Base-by-base conservation (phyloP, 2,329 filamentous ascomycete species). In the Penicillium sp. region DNA sequence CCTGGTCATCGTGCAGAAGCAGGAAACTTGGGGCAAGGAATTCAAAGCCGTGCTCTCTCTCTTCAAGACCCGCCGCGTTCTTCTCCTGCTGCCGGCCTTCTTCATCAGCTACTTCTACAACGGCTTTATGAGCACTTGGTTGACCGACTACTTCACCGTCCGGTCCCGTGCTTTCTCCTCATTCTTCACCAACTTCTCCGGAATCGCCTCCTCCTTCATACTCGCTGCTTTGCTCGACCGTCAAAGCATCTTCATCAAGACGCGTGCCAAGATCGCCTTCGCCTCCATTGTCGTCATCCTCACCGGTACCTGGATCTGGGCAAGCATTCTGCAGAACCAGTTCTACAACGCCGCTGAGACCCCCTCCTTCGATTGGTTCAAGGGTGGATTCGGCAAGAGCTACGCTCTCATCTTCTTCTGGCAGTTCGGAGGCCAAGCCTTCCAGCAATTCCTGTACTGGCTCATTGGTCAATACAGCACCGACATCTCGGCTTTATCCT, bases 71-170 rank as follows among this genome's bases (percentile, higher is more conserved):
- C 59, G 62, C 24, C 62, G 62, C 1, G 59, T 65, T 4, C 52
- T 65, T 10, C 53, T 65, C 2, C 58, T 68, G 1, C 53, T 68
- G 4, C 66, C 66, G 0, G 52, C 65, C 2, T 67, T 68, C 55
- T 68, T 68, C 58, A 67, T 67, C 59, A 68, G 66, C 43, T 67
- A 67, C 52, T 68, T 68, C 59, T 68, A 66, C 56, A 67, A 68
- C 49, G 66, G 61, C 31, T 68, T 68, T 59, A 47, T 60, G 21
- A 65, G 62, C 50, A 68, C 66, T 1, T 68, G 58, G 54, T 48
- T 65, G 43, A 65, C 62, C 21, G 51, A 43, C 45, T 65, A 65
- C 54, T 65, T 65, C 57, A 63, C 59, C 29, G 59, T 65, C 9
- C 62, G 62, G 3, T 61, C 62, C 11, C 62, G 62, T 10, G 62